Base-by-base conservation (phyloP, 2,329 filamentous ascomycete species). In the Fusarium subglutinans region DNA sequence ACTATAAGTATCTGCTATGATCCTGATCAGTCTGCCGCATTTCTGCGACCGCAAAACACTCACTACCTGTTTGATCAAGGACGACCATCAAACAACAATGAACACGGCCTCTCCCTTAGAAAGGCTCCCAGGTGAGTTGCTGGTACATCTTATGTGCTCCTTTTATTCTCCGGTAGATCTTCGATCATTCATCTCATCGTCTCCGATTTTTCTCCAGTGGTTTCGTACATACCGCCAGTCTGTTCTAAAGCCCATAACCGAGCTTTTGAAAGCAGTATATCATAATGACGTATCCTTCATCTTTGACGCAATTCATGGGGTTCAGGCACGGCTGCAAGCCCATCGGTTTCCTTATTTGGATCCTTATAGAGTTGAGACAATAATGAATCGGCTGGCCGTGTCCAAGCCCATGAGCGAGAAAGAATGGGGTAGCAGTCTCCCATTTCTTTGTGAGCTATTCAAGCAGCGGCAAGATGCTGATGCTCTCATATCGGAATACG, bases 231-330 rank as follows among this genome's bases (percentile, higher is more conserved):
- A 53, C 50, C 50, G 33, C 33, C 50, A 37, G 13, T 17, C 50
- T 26, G 33, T 37, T 15, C 33, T 26, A 4, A 26, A 22, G 13
- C 17, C 50, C 18, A 0, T 53, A 6, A 12, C 0, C 33, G 18
- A 38, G 30, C 30, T 53, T 53, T 12, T 53, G 18, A 53, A 38
- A 8, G 18, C 50, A 24, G 13, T 12, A 13, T 17, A 53, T 38
- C 33, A 26, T 26, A 18, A 3, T 8, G 48, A 53, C 6, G 33
- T 1, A 26, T 0, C 30, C 3, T 24, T 35, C 12, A 14, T 0
- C 6, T 5, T 3, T 18, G 0, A 35, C 8, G n/a, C 4, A 37
- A 24, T 20, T 51, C 48, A 2, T 5, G 30, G 30, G 22, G 30
- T 0, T 1, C 4, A 51, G 12, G 9, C 3, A 4, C 48, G 48